phyloP scores from a whole-genome alignment of 805 yeast species.

The Saturnispora halmiae region DNA sequence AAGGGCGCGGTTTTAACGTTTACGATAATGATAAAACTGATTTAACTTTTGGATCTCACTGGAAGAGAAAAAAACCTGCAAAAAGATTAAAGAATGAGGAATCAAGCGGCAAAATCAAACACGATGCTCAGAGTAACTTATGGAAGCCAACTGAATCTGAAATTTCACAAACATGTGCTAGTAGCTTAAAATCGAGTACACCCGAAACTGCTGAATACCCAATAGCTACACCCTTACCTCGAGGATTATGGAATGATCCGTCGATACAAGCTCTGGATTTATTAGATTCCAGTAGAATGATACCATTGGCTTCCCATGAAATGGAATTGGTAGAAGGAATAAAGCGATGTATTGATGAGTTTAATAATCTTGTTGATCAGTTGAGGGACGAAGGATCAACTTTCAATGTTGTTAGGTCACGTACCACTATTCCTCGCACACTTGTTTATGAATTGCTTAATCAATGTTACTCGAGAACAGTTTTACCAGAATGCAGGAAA shows the following conservation, averaged over 20 bases:
- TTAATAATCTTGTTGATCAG: slow-evolving; percentile 32
- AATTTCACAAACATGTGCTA: too few species aligned
- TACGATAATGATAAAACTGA: neutral
- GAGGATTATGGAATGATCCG: slow-evolving; percentile 1
- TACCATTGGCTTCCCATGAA: neutral
- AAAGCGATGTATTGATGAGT: slow-evolving; percentile 30
- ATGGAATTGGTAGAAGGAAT: slow-evolving; percentile 7
- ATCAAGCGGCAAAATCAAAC: neutral
- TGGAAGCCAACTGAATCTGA: too few species aligned
- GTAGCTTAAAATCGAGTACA: neutral
- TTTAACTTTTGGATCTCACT: neutral
- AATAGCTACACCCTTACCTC: neutral
- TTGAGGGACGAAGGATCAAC: slow-evolving; percentile 29
- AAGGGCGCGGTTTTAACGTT: neutral
- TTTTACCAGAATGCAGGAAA: slow-evolving; percentile 60
- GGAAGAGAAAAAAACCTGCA: neutral
- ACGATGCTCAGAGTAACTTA: neutral
- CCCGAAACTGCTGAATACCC: neutral
- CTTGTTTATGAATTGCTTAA: slow-evolving; percentile 61
- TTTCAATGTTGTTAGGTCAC: slow-evolving; percentile 15
- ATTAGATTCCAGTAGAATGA: neutral
- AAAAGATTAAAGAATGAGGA: neutral
- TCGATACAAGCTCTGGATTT: neutral
- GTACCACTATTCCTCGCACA: slow-evolving; percentile 29
- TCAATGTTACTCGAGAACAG: slow-evolving; percentile 66